These are phyloP conservation scores for Filosporella fistucella DNA, from an alignment of 495 filamentous ascomycete genomes.

Conservation along the genomic window DNA sequence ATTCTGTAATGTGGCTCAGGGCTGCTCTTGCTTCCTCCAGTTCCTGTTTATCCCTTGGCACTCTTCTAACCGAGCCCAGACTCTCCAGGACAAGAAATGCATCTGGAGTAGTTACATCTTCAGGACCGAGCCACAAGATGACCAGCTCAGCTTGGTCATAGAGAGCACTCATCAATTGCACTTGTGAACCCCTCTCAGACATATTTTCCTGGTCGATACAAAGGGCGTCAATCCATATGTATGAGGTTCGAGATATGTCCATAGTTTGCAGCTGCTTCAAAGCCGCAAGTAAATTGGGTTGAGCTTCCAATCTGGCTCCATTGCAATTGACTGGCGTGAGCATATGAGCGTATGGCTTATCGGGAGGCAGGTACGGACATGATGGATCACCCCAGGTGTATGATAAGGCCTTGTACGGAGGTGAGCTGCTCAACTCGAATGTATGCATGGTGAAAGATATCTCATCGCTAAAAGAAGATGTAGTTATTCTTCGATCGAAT, in stretches of 20 bases:
- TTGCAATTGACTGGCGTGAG: neutral
- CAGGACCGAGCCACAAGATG: neutral
- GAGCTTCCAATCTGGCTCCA: neutral
- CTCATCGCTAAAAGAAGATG: neutral
- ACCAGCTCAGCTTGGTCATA: neutral
- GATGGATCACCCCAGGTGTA: neutral
- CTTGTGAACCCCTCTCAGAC: neutral
- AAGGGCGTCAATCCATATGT: conserved; percentile 10
- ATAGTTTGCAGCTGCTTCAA: neutral
- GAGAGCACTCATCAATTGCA: neutral
- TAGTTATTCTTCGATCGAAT: too few species aligned
- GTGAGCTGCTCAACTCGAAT: neutral
- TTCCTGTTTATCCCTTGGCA: neutral
- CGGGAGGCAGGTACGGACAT: neutral
- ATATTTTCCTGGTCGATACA: conserved; percentile 16
- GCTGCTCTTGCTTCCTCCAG: neutral
- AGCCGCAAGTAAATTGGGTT: neutral
- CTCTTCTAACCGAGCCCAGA: neutral
- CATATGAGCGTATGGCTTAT: neutral
- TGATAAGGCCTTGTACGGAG: neutral
- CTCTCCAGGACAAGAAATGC: neutral
- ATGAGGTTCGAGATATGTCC: neutral
- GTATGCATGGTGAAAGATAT: neutral
- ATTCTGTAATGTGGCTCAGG: neutral
- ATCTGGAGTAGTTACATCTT: neutral